A percentile compares a stretch with the other conserved stretches of the same genome.
Evolutionary conservation across 306 rosid species (phyloP).

Genomic region (Rosa multiflora): DNA sequence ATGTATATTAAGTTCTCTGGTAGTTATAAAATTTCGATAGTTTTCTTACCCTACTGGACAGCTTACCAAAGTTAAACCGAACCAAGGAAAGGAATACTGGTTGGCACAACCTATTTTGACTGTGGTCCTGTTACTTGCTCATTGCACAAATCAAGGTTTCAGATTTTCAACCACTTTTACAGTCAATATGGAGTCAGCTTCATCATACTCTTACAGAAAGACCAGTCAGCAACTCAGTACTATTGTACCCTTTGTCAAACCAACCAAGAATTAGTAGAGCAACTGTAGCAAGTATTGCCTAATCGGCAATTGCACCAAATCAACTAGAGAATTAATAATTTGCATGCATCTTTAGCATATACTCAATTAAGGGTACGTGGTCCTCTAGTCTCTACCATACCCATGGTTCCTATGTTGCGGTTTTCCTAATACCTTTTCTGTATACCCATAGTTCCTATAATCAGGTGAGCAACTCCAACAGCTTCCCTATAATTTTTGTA

Average conservation of each 20-base stretch:
- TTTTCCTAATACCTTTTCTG: neutral
- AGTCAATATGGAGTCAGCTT: neutral
- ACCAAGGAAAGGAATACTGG: neutral
- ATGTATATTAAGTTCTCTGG: neutral
- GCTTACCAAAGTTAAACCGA: neutral
- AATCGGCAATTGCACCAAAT: too few species aligned
- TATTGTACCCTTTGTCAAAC: neutral
- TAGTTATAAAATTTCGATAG: neutral
- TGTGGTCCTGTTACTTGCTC: constrained; percentile 4
- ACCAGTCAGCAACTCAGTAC: neutral
- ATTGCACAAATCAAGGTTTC: neutral
- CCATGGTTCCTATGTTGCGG: neutral
- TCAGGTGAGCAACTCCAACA: too few species aligned
- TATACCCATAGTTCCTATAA: neutral
- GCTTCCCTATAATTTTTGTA: too few species aligned
- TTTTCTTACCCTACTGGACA: neutral
- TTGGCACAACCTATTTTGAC: constrained; percentile 3
- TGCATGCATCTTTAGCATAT: neutral
- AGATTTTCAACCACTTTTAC: neutral
- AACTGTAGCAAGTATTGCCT: too few species aligned
- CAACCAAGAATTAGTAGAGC: neutral
- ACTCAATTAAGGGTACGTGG: neutral
- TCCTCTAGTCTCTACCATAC: neutral
- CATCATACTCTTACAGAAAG: neutral
- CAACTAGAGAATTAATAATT: neutral